A percentile compares a stretch with the other conserved stretches of the same genome.
Evolutionary conservation across 139 green algal species (phyloP).

Genomic region (Eudorina sp.): DNA sequence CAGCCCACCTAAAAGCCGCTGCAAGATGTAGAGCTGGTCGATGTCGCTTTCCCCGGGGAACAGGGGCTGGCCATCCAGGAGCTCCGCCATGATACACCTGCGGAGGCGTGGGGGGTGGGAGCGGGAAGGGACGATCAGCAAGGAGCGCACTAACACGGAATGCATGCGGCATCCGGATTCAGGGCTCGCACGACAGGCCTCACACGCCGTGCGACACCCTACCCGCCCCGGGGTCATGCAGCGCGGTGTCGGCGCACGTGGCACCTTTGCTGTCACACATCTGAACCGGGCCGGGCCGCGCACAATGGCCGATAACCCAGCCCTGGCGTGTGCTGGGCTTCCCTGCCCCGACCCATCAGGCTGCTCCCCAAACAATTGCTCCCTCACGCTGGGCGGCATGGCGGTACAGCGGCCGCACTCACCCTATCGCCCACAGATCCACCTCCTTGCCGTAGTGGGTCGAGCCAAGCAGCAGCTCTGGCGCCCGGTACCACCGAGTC

Average conservation of each 20-base stretch:
- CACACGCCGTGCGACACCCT: background rate
- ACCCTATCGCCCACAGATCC: slow-evolving; percentile 93
- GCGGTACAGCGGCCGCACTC: slow-evolving; percentile 18
- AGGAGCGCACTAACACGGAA: background rate
- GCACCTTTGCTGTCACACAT: too few species aligned
- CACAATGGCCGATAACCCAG: too few species aligned
- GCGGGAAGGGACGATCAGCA: too few species aligned
- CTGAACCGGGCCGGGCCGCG: too few species aligned
- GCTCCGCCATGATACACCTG: slow-evolving; percentile 92
- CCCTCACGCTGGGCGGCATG: too few species aligned
- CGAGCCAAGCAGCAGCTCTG: slow-evolving; percentile 92
- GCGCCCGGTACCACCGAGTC: slow-evolving; percentile 94
- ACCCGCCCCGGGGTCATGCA: too few species aligned
- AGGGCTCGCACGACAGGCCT: background rate
- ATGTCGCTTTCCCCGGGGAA: slow-evolving; percentile 94
- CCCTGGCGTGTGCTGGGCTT: too few species aligned
- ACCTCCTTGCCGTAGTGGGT: slow-evolving; percentile 85
- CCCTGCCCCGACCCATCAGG: too few species aligned
- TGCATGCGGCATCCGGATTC: background rate
- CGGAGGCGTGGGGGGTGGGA: slow-evolving; percentile 68
- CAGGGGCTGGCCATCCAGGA: slow-evolving; percentile 87
- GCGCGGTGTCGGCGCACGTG: too few species aligned
- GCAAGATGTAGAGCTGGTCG: slow-evolving; percentile 92
- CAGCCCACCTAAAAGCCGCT: slow-evolving; percentile 70
- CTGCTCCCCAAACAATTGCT: too few species aligned